A percentile compares a stretch with the other conserved stretches of the same genome.
phyloP scores from a whole-genome alignment of 805 yeast genomes.

The Candida saitoana region DNA sequence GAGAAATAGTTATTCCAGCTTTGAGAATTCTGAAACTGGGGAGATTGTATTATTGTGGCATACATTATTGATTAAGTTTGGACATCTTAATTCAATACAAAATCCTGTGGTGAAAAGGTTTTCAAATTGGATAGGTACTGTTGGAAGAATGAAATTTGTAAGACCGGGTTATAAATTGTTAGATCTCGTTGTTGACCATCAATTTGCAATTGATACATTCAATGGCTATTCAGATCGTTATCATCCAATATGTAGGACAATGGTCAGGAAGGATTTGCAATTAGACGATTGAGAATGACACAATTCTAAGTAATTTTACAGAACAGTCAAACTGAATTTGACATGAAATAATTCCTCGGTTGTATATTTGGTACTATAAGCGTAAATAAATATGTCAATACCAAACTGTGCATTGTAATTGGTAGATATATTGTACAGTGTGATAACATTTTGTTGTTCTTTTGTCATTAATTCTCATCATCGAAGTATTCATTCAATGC shows the following conservation, averaged over 20 bases:
- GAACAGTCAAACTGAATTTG: background rate
- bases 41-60: slow-evolving; percentile 23
- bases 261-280: slow-evolving; percentile 22
- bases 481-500: slow-evolving; percentile 53
- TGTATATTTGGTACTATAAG: background rate
- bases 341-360: background rate
- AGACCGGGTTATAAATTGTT: slow-evolving; percentile 30
- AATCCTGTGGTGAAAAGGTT: slow-evolving; percentile 17
- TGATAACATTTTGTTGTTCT: background rate
- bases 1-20: slow-evolving; percentile 17
- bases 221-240: slow-evolving; percentile 17
- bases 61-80: slow-evolving; percentile 20
- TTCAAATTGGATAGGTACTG: slow-evolving; percentile 30
- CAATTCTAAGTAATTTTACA: too few species aligned
- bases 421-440: background rate
- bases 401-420: background rate
- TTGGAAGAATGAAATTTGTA: slow-evolving; percentile 35
- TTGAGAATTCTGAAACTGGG: slow-evolving; percentile 18
- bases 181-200: slow-evolving; percentile 17
- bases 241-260: slow-evolving; percentile 30
- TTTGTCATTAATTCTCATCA: slow-evolving; percentile 15
- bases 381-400: background rate
- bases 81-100: slow-evolving; percentile 10
- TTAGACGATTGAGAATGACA: slow-evolving; percentile 1
- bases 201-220: slow-evolving; percentile 26